These are phyloP conservation scores for Kodamaea restingae DNA, from an alignment of 805 yeast genomes.

Conservation along the genomic window DNA sequence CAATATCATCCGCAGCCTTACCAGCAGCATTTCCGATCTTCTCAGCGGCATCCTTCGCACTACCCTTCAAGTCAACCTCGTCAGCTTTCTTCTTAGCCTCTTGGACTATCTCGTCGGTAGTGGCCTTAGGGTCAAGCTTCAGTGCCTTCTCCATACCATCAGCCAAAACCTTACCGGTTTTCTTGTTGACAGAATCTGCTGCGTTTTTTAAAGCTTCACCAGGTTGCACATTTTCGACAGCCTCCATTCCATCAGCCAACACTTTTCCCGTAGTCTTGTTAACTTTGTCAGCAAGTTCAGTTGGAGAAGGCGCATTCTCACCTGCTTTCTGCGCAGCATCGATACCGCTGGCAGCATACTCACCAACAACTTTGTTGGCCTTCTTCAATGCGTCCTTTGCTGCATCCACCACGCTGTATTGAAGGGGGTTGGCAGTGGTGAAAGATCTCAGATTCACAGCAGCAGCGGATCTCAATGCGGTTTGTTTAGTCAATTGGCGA, in stretches of 20 bases:
- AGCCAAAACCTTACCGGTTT: conserved; percentile 41
- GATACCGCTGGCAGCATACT: conserved; percentile 35
- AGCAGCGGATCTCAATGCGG: conserved; percentile 5
- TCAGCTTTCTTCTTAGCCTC: conserved; percentile 19
- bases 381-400: conserved; percentile 31
- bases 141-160: conserved; percentile 38
- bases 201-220: conserved; percentile 20
- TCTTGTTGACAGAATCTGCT: conserved; percentile 25
- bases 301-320: conserved; percentile 18
- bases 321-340: conserved; percentile 29
- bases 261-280: conserved; percentile 38
- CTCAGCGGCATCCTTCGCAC: neutral
- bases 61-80: conserved; percentile 4
- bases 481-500: conserved; percentile 11
- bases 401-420: conserved; percentile 22
- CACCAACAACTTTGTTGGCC: conserved; percentile 35
- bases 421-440: conserved; percentile 3
- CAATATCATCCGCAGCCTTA: conserved; percentile 10
- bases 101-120: conserved; percentile 30
- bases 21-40: conserved; percentile 15
- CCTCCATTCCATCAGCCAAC: conserved; percentile 38
- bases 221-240: conserved; percentile 26
- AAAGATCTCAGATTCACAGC: conserved; percentile 1
- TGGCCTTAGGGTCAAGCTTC: conserved; percentile 17
- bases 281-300: conserved; percentile 29